phyloP scores from a whole-genome alignment of 2,329 filamentous ascomycete species.

The Scolecobasidium constrictum region DNA sequence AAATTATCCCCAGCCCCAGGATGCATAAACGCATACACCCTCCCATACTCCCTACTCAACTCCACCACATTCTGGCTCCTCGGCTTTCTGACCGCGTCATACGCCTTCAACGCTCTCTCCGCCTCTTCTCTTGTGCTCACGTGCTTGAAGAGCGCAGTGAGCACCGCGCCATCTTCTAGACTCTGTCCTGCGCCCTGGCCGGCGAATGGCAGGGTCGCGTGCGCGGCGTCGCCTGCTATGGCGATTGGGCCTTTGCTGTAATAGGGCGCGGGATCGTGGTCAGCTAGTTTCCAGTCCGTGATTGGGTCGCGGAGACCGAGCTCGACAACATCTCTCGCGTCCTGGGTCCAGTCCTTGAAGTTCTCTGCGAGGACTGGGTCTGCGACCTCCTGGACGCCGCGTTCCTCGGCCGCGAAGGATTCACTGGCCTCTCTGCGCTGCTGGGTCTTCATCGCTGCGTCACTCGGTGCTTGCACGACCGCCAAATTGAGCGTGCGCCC shows the following conservation, averaged over 20 bases:
- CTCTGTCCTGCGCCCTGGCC: conserved; percentile 28
- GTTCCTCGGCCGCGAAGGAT: conserved; percentile 23
- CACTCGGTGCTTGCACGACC: too few species aligned
- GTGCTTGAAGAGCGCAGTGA: conserved; percentile 16
- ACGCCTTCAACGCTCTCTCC: conserved; percentile 19
- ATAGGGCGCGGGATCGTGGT: conserved; percentile 22
- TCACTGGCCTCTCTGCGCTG: too few species aligned
- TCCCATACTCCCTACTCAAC: conserved; percentile 15
- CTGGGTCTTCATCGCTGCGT: too few species aligned
- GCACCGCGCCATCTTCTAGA: conserved; percentile 28
- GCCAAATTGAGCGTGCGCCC: too few species aligned
- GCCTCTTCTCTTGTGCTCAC: conserved; percentile 8
- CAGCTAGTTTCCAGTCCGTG: conserved; percentile 25
- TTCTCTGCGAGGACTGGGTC: conserved; percentile 16
- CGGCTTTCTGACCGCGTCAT: conserved; percentile 23
- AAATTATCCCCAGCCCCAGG: conserved; percentile 17
- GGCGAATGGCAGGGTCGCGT: conserved; percentile 27
- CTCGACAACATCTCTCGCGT: conserved; percentile 18
- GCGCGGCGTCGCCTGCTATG: conserved; percentile 27
- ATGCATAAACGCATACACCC: too few species aligned
- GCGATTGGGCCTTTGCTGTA: conserved; percentile 20
- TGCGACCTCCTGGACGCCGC: conserved; percentile 25
- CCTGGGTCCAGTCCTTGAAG: conserved; percentile 18
- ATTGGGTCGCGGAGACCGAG: conserved; percentile 19
- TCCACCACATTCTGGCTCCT: conserved; percentile 22